A percentile compares a stretch with the other conserved stretches of the same genome.
phyloP scores from a whole-genome alignment of 805 yeast genomes.

The Blastobotrys robertii region DNA sequence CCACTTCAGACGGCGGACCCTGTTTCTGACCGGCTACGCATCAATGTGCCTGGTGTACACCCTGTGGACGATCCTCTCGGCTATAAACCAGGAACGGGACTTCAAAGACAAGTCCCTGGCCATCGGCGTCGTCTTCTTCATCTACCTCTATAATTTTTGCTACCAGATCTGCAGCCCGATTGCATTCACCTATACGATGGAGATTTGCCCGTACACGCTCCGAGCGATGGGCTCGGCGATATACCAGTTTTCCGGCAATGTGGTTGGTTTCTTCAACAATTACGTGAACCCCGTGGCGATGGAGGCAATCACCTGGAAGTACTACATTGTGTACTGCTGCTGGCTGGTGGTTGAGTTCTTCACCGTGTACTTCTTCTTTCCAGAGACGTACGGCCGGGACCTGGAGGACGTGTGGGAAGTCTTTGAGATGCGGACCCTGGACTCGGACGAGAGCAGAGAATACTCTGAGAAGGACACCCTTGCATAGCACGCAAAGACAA shows the following conservation, averaged over 20 bases:
- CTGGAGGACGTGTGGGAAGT: conserved; percentile 36
- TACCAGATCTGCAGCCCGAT: conserved; percentile 11
- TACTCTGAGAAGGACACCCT: too few relatives aligned
- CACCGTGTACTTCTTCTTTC: conserved; percentile 29
- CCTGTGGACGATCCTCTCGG: conserved; percentile 40
- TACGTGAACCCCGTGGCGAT: conserved; percentile 33
- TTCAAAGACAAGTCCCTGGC: conserved; percentile 34
- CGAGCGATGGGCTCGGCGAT: conserved; percentile 36
- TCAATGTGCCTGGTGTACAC: conserved; percentile 9
- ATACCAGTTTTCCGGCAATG: conserved; percentile 16
- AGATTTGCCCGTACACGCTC: conserved; percentile 21
- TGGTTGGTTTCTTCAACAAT: conserved; percentile 23
- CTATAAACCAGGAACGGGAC: conserved; percentile 34
- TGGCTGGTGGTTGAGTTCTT: conserved; percentile 24
- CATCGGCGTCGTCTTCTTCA: conserved; percentile 42
- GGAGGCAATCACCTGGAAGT: conserved; percentile 35
- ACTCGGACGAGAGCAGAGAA: too few relatives aligned
- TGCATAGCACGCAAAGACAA: too few relatives aligned
- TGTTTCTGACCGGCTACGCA: conserved; percentile 11
- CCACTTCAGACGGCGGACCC: conserved; percentile 8
- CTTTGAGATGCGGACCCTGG: conserved; percentile 19
- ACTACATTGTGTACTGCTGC: conserved; percentile 30
- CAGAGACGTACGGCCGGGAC: conserved; percentile 35
- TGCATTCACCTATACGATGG: conserved; percentile 15
- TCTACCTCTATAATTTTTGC: conserved; percentile 29